Conservation (phyloP, 306 rosid genomes). For the Prunus campanulata region DNA sequence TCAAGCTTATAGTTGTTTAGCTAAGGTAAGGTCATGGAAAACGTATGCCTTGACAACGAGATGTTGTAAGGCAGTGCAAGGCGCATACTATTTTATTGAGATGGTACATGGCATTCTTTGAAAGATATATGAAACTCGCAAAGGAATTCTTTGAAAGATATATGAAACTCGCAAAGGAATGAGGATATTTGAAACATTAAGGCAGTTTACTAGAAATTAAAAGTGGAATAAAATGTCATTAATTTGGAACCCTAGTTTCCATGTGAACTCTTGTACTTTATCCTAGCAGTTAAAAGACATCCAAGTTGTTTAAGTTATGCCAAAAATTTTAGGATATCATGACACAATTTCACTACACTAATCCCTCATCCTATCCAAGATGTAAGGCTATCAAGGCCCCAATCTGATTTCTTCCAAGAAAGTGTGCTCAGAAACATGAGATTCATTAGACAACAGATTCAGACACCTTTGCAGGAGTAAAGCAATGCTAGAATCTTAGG, state of each 20-base stretch:
- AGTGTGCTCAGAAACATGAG: background rate
- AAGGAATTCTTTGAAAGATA: no score
- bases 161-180: no score
- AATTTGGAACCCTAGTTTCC: background rate
- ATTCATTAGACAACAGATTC: background rate
- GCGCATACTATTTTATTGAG: no score
- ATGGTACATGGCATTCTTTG: no score
- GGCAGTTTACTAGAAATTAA: background rate
- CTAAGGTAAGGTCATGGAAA: no score
- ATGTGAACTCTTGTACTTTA: background rate
- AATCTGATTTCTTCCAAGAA: background rate
- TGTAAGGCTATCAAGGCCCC: background rate
- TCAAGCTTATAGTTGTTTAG: no score
- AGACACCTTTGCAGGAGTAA: background rate
- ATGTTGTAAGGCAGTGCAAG: no score
- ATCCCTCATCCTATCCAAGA: background rate
- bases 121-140: no score
- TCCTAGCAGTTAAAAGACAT: constrained; percentile 4
- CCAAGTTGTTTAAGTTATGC: background rate
- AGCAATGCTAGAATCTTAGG: background rate
- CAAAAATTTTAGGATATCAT: constrained; percentile 4
- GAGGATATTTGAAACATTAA: no score
- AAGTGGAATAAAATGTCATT: background rate
- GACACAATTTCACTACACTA: constrained; percentile 6
- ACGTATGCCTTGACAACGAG: no score